phyloP scores from a whole-genome alignment of 768 basidiomycete genomes.

The Crepidotus variabilis region DNA sequence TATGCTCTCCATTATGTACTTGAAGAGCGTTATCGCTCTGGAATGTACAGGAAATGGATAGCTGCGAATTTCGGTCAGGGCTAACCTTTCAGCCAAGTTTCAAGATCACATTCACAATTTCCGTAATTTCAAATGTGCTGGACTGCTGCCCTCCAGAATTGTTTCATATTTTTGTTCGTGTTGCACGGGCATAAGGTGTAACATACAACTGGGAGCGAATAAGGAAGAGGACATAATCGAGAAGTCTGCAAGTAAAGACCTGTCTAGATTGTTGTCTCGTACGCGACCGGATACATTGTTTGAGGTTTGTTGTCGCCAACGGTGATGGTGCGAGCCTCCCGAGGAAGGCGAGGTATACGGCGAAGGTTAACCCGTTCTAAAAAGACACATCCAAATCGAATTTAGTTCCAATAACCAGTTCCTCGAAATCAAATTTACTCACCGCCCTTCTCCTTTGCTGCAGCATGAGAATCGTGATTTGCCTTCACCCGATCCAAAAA shows the following conservation, averaged over 20 bases:
- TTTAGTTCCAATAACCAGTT: not conserved
- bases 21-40: too few species aligned
- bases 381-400: conserved; percentile 1
- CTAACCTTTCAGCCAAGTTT: too few species aligned
- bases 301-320: conserved; percentile 75
- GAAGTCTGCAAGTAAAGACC: conserved; percentile 14
- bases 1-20: too few species aligned
- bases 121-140: not conserved
- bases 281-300: conserved; percentile 89
- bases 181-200: conserved; percentile 23
- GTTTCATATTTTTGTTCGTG: conserved; percentile 13
- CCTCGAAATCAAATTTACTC: conserved; percentile 29
- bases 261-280: conserved; percentile 94
- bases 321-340: conserved; percentile 75
- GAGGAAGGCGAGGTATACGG: conserved; percentile 81
- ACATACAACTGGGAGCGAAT: conserved; percentile 18
- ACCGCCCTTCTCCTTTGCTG: conserved; percentile 91
- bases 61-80: too few species aligned
- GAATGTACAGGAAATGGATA: too few species aligned
- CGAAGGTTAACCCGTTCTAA: conserved; percentile 80
- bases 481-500: conserved; percentile 94
- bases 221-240: conserved; percentile 16
- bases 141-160: not conserved
- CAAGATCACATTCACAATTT: too few species aligned
- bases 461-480: conserved; percentile 80